phyloP scores from a whole-genome alignment of 495 filamentous ascomycete genomes.

The Choiromyces venosus region DNA sequence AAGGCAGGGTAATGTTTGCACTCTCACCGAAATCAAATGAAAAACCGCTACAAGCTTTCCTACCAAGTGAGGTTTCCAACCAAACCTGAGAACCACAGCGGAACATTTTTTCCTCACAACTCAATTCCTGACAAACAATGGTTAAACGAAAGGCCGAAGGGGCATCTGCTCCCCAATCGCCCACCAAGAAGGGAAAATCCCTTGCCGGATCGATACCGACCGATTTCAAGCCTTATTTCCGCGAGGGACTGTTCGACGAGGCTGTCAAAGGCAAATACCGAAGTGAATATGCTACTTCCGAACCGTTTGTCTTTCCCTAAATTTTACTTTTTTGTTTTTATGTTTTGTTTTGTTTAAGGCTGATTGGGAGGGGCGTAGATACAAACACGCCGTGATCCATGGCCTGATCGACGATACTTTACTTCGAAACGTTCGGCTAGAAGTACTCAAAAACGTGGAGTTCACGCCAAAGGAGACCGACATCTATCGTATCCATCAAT shows the following conservation, averaged over 20 bases:
- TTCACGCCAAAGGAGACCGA: slow-evolving; percentile 99
- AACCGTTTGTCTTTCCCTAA: slow-evolving; percentile 50
- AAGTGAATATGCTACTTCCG: slow-evolving; percentile 62
- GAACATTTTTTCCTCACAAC: neutral
- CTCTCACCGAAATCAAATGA: slow-evolving; percentile 16
- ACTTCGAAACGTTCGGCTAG: slow-evolving; percentile 76
- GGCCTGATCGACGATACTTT: slow-evolving; percentile 70
- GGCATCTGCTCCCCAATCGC: slow-evolving; percentile 9
- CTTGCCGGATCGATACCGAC: slow-evolving; percentile 22
- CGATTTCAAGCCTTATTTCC: slow-evolving; percentile 52
- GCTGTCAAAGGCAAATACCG: slow-evolving; percentile 62
- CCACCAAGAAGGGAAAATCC: slow-evolving; percentile 37
- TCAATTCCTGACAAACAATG: slow-evolving; percentile 22
- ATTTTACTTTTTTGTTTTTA: neutral
- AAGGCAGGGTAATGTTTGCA: slow-evolving; percentile 20
- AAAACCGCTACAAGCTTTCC: slow-evolving; percentile 3
- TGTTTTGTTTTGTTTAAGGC: slow-evolving; percentile 16
- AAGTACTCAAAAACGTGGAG: slow-evolving; percentile 80
- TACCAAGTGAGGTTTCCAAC: neutral
- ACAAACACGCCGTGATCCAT: slow-evolving; percentile 85
- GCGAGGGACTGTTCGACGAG: slow-evolving; percentile 68
- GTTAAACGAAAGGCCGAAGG: slow-evolving; percentile 39
- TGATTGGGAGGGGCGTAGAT: slow-evolving; percentile 46
- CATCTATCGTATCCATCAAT: slow-evolving; percentile 99
- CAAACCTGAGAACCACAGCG: neutral